Base-by-base conservation (phyloP, 2,329 filamentous ascomycete species). In the Pyrenophora seminiperda region DNA sequence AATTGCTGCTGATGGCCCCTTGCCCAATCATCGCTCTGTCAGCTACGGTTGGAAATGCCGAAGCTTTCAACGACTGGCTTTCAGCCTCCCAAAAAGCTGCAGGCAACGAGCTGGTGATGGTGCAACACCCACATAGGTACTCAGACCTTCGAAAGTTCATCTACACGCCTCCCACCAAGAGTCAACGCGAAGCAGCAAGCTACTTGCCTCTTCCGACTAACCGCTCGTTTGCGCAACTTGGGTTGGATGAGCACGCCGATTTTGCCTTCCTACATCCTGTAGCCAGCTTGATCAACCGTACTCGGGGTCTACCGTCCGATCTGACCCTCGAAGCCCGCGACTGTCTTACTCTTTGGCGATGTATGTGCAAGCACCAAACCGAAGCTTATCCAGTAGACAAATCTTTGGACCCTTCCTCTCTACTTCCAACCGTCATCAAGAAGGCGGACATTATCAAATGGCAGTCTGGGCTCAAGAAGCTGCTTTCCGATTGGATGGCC, bases 1-100 rank as follows among this genome's bases (percentile, higher is more conserved):
- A 92, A 64, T 77, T 93, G 3, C 75, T 92, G 1, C 78, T 92
- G 1, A 78, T 90, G 53, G 82, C 88, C 0, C 88, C 88, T 1
- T 92, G 88, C 58, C 89, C 87, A 0, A 88, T 93, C 41, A 88
- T 92, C 56, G 89, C 89, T 0, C 79, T 93, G 1, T 92, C 89
- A 1, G 89, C 89, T 1, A 93, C 89, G 0, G 86, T 93, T 11
- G 89, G 88, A 3, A 92, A 92, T 56, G 87, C 88, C 0, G 69
- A 80, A 1, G 83, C 88, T 60, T 91, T 93, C 72, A 82, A 77
- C 44, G 76, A 79, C 20, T 92, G 89, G 89, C 77, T 93, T 0
- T 75, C 76, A 1, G 78, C 78, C 3, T 85, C 87, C 0, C 87
- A 91, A 61, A 79, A 78, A 48, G 77, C 79, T 1, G 85, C 85